Percentiles rank a stretch among this genome's conserved stretches.
Evolutionary conservation across 192 early-diverging fungal species (phyloP).

Genomic region (Gaertneriomyces sp.): DNA sequence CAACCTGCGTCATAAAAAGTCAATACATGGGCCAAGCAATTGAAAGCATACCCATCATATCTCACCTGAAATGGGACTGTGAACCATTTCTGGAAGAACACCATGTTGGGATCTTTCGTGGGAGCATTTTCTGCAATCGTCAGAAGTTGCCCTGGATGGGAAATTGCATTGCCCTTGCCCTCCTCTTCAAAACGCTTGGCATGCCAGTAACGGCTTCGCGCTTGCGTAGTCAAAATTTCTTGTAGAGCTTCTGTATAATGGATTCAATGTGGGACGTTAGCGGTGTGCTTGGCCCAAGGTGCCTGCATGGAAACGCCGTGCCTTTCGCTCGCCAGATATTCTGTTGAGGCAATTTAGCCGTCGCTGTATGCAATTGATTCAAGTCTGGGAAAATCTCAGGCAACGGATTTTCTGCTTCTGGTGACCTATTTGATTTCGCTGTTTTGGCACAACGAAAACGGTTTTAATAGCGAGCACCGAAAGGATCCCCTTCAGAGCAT

Average conservation of each 20-base stretch:
- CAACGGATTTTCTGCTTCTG: not conserved
- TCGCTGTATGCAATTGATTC: not conserved
- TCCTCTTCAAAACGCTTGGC: too few species aligned
- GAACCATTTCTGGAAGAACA: slow-evolving; percentile 63
- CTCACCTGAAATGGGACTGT: slow-evolving; percentile 50
- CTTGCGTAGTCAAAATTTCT: too few species aligned
- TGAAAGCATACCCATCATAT: too few species aligned
- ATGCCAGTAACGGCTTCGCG: too few species aligned
- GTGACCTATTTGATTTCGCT: not conserved
- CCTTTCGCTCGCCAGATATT: slow-evolving; percentile 43
- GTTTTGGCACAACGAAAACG: not conserved
- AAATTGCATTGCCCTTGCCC: not conserved
- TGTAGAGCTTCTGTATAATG: not conserved
- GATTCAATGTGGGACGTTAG: not conserved
- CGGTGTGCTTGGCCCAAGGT: not conserved
- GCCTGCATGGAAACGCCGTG: not conserved
- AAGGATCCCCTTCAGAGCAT: not conserved
- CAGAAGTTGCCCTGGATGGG: slow-evolving; percentile 30
- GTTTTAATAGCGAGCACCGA: too few species aligned
- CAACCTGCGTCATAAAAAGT: slow-evolving; percentile 39
- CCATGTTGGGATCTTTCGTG: slow-evolving; percentile 43
- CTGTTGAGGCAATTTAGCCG: slow-evolving; percentile 19
- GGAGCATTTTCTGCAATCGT: slow-evolving; percentile 20
- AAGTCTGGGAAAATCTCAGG: slow-evolving; percentile 18
- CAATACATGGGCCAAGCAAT: too few species aligned